These are phyloP conservation scores for Tripterygium wilfordii DNA, from an alignment of 177 flowering plant species.

Conservation along the genomic window DNA sequence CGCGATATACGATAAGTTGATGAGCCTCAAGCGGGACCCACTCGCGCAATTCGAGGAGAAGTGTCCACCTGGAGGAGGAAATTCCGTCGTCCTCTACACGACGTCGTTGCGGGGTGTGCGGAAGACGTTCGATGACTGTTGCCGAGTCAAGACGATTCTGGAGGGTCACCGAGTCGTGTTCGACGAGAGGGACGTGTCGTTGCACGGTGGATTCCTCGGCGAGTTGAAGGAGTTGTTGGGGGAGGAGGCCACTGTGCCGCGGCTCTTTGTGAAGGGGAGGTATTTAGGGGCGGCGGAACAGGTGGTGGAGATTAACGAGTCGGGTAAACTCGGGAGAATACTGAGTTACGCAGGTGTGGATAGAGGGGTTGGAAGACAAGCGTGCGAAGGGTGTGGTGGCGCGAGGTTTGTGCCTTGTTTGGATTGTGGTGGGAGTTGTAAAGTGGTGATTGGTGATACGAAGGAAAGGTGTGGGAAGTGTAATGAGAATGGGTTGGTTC, in stretches of 20 bases:
- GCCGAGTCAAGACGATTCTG: conserved; percentile 36
- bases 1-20: conserved; percentile 12
- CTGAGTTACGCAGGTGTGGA: conserved; percentile 45
- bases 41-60: conserved; percentile 58
- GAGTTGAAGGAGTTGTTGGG: conserved; percentile 57
- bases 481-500: conserved; percentile 87
- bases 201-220: conserved; percentile 55
- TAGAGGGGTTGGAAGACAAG: conserved; percentile 49
- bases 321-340: conserved; percentile 53
- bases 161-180: conserved; percentile 54
- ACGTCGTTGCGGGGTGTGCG: conserved; percentile 88
- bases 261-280: conserved; percentile 48
- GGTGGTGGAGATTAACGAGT: conserved; percentile 67
- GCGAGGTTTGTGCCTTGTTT: conserved; percentile 83
- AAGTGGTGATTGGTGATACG: conserved; percentile 38
- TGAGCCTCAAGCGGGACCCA: conserved; percentile 41
- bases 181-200: conserved; percentile 85
- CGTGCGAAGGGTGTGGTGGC: conserved; percentile 86
- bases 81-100: conserved; percentile 71
- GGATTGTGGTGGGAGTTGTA: conserved; percentile 90
- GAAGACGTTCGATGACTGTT: conserved; percentile 76
- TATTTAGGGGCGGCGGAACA: conserved; percentile 76
- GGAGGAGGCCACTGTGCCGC: conserved; percentile 54
- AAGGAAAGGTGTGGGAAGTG: conserved; percentile 61
- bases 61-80: conserved; percentile 76